Conservation (phyloP, 306 rosid species). For the Lupinus albus region DNA sequence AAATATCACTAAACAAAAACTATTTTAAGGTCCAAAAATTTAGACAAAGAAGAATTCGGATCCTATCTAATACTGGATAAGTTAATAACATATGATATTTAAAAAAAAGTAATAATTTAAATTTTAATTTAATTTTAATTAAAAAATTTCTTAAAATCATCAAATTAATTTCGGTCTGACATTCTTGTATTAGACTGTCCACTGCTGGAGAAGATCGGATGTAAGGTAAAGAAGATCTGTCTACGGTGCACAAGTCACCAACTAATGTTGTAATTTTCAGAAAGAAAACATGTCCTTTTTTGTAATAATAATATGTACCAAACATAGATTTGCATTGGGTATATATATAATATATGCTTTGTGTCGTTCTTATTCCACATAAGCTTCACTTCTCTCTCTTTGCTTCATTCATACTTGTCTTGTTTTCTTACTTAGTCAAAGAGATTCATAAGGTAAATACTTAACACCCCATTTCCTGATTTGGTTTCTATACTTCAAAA, state of each 20-base stretch:
- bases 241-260: neutral
- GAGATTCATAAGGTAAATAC: constrained; percentile 34
- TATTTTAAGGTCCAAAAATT: no score
- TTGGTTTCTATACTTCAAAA: neutral
- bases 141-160: no score
- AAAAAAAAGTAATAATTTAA: no score
- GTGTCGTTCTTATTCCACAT: constrained; percentile 34
- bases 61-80: no score
- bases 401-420: neutral
- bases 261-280: neutral
- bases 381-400: constrained; percentile 6
- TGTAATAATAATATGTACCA: constrained; percentile 31
- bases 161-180: no score
- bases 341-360: constrained; percentile 46
- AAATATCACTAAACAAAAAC: no score
- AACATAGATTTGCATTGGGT: constrained; percentile 39
- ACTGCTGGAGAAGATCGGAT: no score
- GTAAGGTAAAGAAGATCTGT: no score
- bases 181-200: no score
- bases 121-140: no score
- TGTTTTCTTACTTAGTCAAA: neutral
- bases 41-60: no score
- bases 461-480: constrained; percentile 32
- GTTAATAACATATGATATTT: no score
- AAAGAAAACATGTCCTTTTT: constrained; percentile 43